Conservation (phyloP, 345 rosid genomes). For the Populus tremula region DNA sequence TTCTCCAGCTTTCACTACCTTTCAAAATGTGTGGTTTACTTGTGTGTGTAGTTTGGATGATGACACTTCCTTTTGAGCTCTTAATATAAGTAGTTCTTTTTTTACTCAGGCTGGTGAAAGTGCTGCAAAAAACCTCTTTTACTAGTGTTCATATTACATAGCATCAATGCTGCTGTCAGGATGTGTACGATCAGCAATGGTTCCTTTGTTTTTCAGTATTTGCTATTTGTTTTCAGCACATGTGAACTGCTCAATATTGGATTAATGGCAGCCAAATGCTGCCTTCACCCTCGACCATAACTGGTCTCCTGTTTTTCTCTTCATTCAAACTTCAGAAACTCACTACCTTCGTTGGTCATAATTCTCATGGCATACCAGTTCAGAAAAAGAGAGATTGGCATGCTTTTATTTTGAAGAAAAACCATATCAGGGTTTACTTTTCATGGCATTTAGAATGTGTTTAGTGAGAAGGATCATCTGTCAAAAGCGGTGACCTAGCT, state of each 20-base stretch:
- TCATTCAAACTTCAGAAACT: no score
- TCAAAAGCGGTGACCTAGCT: no score
- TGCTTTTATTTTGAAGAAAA: no score
- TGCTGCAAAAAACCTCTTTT: neutral
- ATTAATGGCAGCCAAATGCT: neutral
- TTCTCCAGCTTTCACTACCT: conserved; percentile 1
- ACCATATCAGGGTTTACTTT: no score
- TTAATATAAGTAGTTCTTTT: neutral
- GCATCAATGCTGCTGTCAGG: neutral
- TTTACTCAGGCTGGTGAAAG: neutral
- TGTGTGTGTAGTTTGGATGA: conserved; percentile 7
- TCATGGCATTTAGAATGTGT: no score
- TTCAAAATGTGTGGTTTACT: neutral
- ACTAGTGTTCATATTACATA: neutral
- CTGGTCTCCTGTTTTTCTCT: no score
- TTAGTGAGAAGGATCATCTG: no score
- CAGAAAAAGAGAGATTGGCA: no score
- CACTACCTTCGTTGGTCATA: no score
- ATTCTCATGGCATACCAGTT: no score
- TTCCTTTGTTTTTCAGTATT: neutral
- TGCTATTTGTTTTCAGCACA: neutral
- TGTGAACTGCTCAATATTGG: neutral
- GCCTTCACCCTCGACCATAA: no score
- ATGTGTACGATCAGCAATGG: neutral
- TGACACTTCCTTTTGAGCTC: neutral